Evolutionary conservation across 2,329 filamentous ascomycete genomes (phyloP).

Genomic region (Zalaria obscura): DNA sequence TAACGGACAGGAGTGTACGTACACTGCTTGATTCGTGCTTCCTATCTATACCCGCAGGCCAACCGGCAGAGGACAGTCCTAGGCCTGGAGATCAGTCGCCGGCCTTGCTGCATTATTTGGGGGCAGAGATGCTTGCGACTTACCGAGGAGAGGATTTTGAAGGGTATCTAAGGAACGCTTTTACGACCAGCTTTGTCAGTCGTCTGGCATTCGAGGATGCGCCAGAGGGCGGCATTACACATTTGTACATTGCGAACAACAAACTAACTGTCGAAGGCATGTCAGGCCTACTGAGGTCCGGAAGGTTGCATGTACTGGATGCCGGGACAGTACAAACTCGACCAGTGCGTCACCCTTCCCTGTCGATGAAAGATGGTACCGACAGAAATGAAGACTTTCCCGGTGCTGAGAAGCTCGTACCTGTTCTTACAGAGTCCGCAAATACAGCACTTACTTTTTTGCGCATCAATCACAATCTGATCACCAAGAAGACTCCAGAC

Average conservation of each 20-base stretch:
- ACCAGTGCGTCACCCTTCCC: conserved; percentile 11
- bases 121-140: conserved; percentile 22
- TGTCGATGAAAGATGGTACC: conserved; percentile 6
- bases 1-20: conserved; percentile 41
- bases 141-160: conserved; percentile 36
- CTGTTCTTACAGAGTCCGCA: conserved; percentile 32
- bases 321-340: conserved; percentile 32
- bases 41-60: conserved; percentile 2
- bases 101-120: conserved; percentile 20
- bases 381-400: conserved; percentile 17
- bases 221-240: conserved; percentile 41
- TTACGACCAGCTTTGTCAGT: conserved; percentile 35
- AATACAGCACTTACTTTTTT: conserved; percentile 37
- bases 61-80: conserved; percentile 3
- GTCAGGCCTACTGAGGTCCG: conserved; percentile 36
- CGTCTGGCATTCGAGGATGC: conserved; percentile 42
- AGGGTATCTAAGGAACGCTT: conserved; percentile 32
- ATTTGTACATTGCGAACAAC: conserved; percentile 45
- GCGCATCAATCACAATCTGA: conserved; percentile 39
- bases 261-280: conserved; percentile 40
- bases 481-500: conserved; percentile 30
- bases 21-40: conserved; percentile 39
- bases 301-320: conserved; percentile 41
- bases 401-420: conserved; percentile 40
- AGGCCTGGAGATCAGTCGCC: conserved; percentile 9